A percentile compares a stretch with the other conserved stretches of the same genome.
phyloP scores from a whole-genome alignment of 257 asterid genomes.

The Misopates orontium region DNA sequence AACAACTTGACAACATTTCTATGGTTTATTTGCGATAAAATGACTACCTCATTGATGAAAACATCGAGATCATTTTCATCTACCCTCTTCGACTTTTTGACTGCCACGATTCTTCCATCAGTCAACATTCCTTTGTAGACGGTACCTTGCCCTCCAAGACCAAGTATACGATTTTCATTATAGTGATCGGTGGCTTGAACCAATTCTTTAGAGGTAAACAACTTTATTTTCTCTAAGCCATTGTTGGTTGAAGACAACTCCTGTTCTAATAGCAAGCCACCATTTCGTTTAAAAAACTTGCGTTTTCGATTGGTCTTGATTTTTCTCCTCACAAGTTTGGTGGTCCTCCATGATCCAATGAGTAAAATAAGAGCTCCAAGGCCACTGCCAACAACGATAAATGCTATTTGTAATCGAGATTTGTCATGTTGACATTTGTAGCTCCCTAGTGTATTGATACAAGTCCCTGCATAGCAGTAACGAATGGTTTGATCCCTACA shows the following conservation, averaged over 20 bases:
- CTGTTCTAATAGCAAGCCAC: constrained; percentile 39
- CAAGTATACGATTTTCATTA: constrained; percentile 37
- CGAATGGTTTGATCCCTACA: constrained; percentile 1
- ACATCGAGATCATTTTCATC: constrained; percentile 33
- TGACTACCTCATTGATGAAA: constrained; percentile 45
- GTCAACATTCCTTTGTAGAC: too few species aligned
- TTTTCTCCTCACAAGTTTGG: constrained; percentile 11
- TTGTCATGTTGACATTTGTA: background rate
- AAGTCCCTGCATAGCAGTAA: background rate
- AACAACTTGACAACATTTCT: constrained; percentile 33
- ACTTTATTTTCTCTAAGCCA: constrained; percentile 29
- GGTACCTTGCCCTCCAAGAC: constrained; percentile 50
- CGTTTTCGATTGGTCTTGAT: constrained; percentile 24
- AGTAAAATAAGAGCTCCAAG: constrained; percentile 11
- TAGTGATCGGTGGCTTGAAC: constrained; percentile 36
- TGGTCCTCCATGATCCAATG: constrained; percentile 22
- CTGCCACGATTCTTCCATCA: constrained; percentile 41
- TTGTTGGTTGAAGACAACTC: constrained; percentile 30
- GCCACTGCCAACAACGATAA: constrained; percentile 17
- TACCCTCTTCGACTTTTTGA: constrained; percentile 37
- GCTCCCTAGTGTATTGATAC: constrained; percentile 6
- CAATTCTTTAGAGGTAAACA: constrained; percentile 32
- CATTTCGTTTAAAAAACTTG: constrained; percentile 38
- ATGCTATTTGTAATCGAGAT: constrained; percentile 1
- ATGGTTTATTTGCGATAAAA: constrained; percentile 40